Conservation (phyloP, 2,329 filamentous ascomycete species). For the Fusarium sp. region DNA sequence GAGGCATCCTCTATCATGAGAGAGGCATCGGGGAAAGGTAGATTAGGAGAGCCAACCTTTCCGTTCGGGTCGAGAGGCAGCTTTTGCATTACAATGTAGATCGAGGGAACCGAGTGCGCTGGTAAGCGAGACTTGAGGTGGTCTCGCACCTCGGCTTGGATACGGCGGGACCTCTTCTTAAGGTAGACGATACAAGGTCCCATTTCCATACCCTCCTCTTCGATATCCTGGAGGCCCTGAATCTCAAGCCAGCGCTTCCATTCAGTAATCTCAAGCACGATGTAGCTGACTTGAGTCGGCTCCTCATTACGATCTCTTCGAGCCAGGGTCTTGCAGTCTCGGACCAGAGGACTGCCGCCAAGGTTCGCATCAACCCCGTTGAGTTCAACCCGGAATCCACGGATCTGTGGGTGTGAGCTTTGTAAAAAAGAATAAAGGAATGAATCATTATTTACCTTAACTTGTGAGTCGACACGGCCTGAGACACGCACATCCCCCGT, state of each 20-base stretch:
- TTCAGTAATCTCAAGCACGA: conserved; percentile 77
- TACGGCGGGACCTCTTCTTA: conserved; percentile 60
- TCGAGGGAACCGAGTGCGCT: conserved; percentile 52
- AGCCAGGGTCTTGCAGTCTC: conserved; percentile 88
- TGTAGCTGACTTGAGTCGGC: conserved; percentile 87
- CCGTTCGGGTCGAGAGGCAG: conserved; percentile 82
- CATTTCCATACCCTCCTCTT: conserved; percentile 66
- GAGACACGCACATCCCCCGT: conserved; percentile 81
- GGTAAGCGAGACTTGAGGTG: conserved; percentile 36
- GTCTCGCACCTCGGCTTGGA: conserved; percentile 61
- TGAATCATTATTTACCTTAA: conserved; percentile 68
- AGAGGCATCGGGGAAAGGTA: conserved; percentile 80
- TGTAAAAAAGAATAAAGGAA: no score
- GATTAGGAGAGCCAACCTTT: conserved; percentile 82
- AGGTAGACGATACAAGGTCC: conserved; percentile 58
- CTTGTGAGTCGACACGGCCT: conserved; percentile 87
- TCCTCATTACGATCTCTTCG: conserved; percentile 69
- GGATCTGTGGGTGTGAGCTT: conserved; percentile 65
- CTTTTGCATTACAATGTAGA: conserved; percentile 55
- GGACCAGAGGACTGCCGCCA: conserved; percentile 79
- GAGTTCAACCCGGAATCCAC: conserved; percentile 94
- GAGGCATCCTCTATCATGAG: not conserved
- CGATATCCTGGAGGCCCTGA: conserved; percentile 66
- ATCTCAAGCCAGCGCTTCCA: conserved; percentile 69
- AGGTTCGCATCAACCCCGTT: conserved; percentile 91